Percentiles rank a stretch among this genome's conserved stretches.
phyloP scores from a whole-genome alignment of 108 stramenopile species.

The Fragilariopsis cylindrus region DNA sequence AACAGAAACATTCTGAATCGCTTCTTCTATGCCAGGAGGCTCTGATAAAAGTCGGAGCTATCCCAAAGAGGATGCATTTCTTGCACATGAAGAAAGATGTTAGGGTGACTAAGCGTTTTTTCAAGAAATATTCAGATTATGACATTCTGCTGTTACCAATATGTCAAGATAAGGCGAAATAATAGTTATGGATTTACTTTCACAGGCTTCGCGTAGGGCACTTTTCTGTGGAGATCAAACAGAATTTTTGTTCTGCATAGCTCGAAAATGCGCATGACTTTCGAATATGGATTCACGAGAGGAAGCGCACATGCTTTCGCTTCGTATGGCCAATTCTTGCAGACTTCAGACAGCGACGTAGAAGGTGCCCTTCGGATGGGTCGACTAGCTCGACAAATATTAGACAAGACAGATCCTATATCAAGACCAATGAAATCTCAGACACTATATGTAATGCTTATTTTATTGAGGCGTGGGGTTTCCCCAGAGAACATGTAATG shows the following conservation, averaged over 20 bases:
- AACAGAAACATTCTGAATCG: conserved; percentile 25
- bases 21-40: conserved; percentile 12
- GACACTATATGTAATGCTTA: conserved; percentile 11
- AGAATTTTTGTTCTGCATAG: conserved; percentile 24
- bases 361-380: conserved; percentile 33
- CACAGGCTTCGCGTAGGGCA: conserved; percentile 19
- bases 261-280: conserved; percentile 22
- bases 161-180: conserved; percentile 13
- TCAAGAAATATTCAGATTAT: conserved; percentile 21
- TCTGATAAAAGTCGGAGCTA: conserved; percentile 6
- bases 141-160: conserved; percentile 26
- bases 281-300: conserved; percentile 30
- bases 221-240: conserved; percentile 16
- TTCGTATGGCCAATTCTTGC: conserved; percentile 22
- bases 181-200: conserved; percentile 24
- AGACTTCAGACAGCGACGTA: conserved; percentile 8
- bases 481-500: conserved; percentile 19
- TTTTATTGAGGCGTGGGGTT: conserved; percentile 34
- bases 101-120: background rate
- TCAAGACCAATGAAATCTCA: background rate
- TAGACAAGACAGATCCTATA: conserved; percentile 11
- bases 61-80: conserved; percentile 19
- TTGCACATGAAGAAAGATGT: conserved; percentile 24
- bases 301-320: conserved; percentile 27
- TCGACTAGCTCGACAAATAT: conserved; percentile 18